A percentile compares a stretch with the other conserved stretches of the same genome.
Conservation (phyloP, 2,329 filamentous ascomycete species). For the Acrodontium crateriforme region DNA sequence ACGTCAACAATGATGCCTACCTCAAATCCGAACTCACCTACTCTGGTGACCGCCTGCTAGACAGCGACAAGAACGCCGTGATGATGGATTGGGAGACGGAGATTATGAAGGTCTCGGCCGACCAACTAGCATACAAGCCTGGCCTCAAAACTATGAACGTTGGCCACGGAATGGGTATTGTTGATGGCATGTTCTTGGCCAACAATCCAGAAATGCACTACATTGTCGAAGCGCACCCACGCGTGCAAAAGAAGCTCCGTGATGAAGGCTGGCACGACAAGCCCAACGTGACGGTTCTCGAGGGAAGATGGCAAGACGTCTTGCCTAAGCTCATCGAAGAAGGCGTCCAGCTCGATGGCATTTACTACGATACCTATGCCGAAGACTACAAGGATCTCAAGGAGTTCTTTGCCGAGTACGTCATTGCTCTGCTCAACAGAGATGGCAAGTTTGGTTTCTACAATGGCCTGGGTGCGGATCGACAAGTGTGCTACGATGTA, state of each 20-base stretch:
- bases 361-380: constrained; percentile 97
- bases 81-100: constrained; percentile 42
- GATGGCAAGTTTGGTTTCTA: constrained; percentile 47
- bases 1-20: constrained; percentile 34
- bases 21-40: constrained; percentile 35
- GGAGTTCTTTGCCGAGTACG: constrained; percentile 75
- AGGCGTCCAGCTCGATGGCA: constrained; percentile 32
- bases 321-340: constrained; percentile 31
- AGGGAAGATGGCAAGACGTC: constrained; percentile 37
- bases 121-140: constrained; percentile 25
- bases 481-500: constrained; percentile 88
- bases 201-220: constrained; percentile 32
- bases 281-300: constrained; percentile 34
- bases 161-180: constrained; percentile 38
- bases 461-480: constrained; percentile 74
- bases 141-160: constrained; percentile 36
- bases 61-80: constrained; percentile 36
- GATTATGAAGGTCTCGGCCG: constrained; percentile 34
- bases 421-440: constrained; percentile 62
- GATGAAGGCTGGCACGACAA: constrained; percentile 36
- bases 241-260: constrained; percentile 31
- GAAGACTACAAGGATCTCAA: constrained; percentile 81
- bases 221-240: constrained; percentile 39
- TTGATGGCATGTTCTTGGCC: constrained; percentile 33
- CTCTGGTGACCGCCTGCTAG: constrained; percentile 32